Conservation (phyloP, 1,139 yeast species). For the Zygoascus sp. region DNA sequence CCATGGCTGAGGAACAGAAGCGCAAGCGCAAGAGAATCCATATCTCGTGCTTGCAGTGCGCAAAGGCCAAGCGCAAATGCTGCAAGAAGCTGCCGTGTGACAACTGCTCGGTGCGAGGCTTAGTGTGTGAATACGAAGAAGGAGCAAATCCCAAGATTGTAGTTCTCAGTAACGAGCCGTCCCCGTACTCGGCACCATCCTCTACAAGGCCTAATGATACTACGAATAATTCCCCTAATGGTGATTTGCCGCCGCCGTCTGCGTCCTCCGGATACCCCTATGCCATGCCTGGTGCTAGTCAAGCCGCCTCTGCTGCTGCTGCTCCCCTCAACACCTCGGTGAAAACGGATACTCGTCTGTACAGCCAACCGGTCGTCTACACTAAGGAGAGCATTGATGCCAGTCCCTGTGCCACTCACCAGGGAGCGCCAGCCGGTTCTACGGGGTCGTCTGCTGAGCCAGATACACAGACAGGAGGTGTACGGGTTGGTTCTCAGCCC, state of each 20-base stretch:
- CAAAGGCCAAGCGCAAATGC: constrained; percentile 22
- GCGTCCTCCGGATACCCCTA: not conserved
- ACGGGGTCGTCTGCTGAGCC: no score
- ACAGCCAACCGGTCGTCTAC: constrained; percentile 1
- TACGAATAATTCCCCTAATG: not conserved
- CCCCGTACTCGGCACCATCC: not conserved
- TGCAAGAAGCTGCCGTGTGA: constrained; percentile 21
- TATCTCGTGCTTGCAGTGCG: constrained; percentile 23
- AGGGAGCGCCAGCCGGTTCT: not conserved
- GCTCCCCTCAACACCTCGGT: not conserved
- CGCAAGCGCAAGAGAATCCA: constrained; percentile 18
- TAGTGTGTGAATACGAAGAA: constrained; percentile 20
- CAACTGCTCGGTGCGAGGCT: constrained; percentile 20
- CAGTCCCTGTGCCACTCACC: not conserved
- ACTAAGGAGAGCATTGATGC: constrained; percentile 1
- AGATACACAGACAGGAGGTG: no score
- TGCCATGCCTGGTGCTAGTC: not conserved
- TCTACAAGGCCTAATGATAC: not conserved
- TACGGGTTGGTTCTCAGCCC: no score
- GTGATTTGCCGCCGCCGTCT: no score
- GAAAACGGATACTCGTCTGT: not conserved
- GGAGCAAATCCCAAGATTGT: constrained; percentile 5
- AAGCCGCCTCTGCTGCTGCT: not conserved
- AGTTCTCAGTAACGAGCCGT: not conserved
- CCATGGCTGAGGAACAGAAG: not conserved